These are phyloP conservation scores for Paecilomyces sp. DNA, from an alignment of 2,329 filamentous ascomycete genomes.

Conservation along the genomic window DNA sequence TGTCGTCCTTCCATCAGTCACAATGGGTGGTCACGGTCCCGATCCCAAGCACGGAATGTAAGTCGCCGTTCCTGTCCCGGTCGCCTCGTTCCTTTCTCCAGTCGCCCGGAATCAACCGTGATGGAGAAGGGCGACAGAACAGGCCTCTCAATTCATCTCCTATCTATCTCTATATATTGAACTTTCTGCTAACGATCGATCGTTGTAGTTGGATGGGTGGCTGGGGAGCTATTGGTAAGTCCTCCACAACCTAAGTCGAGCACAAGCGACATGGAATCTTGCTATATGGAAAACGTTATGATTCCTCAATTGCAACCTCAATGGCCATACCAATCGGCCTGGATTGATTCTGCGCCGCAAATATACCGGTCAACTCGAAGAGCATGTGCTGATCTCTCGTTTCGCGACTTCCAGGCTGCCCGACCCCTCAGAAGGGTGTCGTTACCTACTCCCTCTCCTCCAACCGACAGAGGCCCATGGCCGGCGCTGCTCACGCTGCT, in stretches of 20 bases:
- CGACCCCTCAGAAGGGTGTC: slow-evolving; percentile 52
- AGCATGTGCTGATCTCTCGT: background rate
- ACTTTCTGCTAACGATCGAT: slow-evolving; percentile 16
- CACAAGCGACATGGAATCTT: background rate
- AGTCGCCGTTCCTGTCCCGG: slow-evolving; percentile 16
- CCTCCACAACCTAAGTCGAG: slow-evolving; percentile 3
- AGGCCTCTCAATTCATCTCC: background rate
- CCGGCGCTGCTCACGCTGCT: slow-evolving; percentile 68
- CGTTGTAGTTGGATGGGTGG: slow-evolving; percentile 59
- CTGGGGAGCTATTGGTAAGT: slow-evolving; percentile 72
- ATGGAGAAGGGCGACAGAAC: background rate
- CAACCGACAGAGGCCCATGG: slow-evolving; percentile 85
- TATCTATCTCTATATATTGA: slow-evolving; percentile 1
- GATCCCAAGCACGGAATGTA: slow-evolving; percentile 40
- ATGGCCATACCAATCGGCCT: background rate
- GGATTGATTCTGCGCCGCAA: background rate
- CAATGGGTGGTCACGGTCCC: slow-evolving; percentile 28
- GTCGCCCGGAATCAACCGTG: background rate
- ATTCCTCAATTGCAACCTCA: background rate
- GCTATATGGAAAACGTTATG: background rate
- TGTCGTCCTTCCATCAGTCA: slow-evolving; percentile 15
- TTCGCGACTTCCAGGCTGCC: slow-evolving; percentile 19
- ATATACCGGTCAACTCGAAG: background rate
- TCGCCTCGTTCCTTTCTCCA: background rate
- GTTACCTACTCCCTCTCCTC: slow-evolving; percentile 67